Percentiles rank a stretch among this genome's conserved stretches.
phyloP scores from a whole-genome alignment of 257 asterid species.

The Ajuga chamaepitys region DNA sequence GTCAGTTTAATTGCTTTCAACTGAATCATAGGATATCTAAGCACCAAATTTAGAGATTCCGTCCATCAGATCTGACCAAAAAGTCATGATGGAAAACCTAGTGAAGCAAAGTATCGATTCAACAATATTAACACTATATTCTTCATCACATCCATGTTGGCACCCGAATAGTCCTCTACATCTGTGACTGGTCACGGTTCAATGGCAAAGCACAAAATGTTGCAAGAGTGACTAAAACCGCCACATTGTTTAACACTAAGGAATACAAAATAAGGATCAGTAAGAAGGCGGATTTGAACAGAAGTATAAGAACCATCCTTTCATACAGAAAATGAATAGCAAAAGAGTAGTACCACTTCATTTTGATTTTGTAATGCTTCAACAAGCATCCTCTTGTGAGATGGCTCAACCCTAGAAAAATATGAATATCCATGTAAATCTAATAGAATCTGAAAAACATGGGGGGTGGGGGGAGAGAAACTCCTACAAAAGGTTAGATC shows the following conservation, averaged over 20 bases:
- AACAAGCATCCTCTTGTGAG: slow-evolving; percentile 98
- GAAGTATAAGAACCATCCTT: slow-evolving; percentile 4
- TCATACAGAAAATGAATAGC: neutral
- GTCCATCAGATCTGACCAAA: neutral
- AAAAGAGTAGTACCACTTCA: slow-evolving; percentile 76
- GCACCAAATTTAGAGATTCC: neutral
- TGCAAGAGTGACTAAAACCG: neutral
- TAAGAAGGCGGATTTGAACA: neutral
- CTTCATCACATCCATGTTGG: neutral
- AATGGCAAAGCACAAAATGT: neutral
- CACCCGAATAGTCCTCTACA: slow-evolving; percentile 7
- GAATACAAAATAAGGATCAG: neutral
- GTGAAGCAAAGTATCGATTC: neutral
- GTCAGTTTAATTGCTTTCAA: neutral
- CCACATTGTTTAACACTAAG: neutral
- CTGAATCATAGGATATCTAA: neutral
- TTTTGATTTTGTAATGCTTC: slow-evolving; percentile 93
- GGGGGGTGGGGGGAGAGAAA: too few relatives aligned
- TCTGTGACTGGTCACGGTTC: neutral
- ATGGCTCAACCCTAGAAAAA: slow-evolving; percentile 87
- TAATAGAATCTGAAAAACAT: slow-evolving; percentile 5
- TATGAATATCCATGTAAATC: slow-evolving; percentile 7
- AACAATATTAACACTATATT: neutral
- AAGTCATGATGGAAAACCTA: neutral
- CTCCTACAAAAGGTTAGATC: neutral